Base-by-base conservation (phyloP, 495 filamentous ascomycete species). In the Lasiosphaeriaceae sp. region DNA sequence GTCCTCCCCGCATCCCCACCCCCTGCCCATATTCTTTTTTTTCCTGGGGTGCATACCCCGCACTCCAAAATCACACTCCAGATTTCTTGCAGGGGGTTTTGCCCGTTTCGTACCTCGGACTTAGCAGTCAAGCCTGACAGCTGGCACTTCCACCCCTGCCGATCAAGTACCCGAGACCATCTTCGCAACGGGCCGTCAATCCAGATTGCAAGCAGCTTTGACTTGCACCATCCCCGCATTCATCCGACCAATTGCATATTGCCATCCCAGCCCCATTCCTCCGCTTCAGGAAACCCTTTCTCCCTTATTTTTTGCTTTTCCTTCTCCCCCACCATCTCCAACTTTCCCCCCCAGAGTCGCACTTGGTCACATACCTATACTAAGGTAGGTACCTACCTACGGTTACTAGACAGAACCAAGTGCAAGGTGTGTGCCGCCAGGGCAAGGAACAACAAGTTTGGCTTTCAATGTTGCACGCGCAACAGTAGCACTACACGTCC, bases 111-210 rank as follows among this genome's bases (percentile, higher is more conserved):
- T 65, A 55, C 46, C 43, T 1, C 22, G 59, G 64, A 62, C 65
- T 46, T 55, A 2, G 11, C 34, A 17, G 11, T n/a, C 26, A 44
- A 45, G 55, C 35, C 23, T 54, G 19, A 19, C 37, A 50, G 41
- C 34, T 14, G 22, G 21, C 16, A 20, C 3, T 9, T 11, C n/a
- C n/a, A 35, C 53, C 61, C 65, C 52, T 59, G 56, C 48, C 41
- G 8, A 20, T 11, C 31, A 55, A 31, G 63, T 66, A 50, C 52
- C 60, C 44, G 41, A 17, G 39, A 63, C 60, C 31, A 17, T 31
- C n/a, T 49, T 35, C 60, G 58, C 55, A 21, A 59, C 67, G 67
- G 67, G 60, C 67, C 67, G 67, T 48, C 44, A 68, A 52, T 70
- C 67, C 67, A 70, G 67, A 70, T 68, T 70, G 66, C n/a, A n/a